Conservation (phyloP, 306 rosid species). For the Calophaca sinica region DNA sequence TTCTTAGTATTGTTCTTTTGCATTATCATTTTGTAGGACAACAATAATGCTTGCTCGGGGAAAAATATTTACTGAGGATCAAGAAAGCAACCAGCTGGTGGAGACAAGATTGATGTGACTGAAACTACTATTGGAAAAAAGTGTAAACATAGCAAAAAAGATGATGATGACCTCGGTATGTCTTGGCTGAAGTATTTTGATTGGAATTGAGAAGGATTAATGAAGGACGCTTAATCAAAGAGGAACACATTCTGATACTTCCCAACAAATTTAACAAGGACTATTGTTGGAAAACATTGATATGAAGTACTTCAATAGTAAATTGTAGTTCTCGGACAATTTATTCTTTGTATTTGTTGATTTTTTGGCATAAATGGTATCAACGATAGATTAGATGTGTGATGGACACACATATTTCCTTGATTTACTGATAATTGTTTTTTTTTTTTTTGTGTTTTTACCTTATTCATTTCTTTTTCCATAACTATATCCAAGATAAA, state of each 20-base stretch:
- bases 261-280: slow-evolving; percentile 15
- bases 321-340: not conserved
- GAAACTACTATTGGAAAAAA: not conserved
- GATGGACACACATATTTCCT: not conserved
- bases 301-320: not conserved
- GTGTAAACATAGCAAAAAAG: not conserved
- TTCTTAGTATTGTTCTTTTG: not conserved
- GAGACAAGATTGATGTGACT: not conserved
- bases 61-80: not conserved
- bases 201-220: not conserved
- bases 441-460: not conserved
- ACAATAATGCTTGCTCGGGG: not conserved
- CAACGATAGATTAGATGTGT: not conserved
- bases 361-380: too few relatives aligned
- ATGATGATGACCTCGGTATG: not conserved
- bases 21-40: not conserved
- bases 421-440: not conserved
- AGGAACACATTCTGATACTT: not conserved
- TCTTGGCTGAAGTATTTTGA: not conserved
- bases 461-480: not conserved
- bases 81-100: not conserved
- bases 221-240: not conserved
- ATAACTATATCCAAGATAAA: not conserved
- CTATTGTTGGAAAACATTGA: not conserved
- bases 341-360: too few relatives aligned